Evolutionary conservation across 2,329 filamentous ascomycete species (phyloP), one percentile per base, ranked within the genome.

Genomic region (Pezicula carpinea): DNA sequence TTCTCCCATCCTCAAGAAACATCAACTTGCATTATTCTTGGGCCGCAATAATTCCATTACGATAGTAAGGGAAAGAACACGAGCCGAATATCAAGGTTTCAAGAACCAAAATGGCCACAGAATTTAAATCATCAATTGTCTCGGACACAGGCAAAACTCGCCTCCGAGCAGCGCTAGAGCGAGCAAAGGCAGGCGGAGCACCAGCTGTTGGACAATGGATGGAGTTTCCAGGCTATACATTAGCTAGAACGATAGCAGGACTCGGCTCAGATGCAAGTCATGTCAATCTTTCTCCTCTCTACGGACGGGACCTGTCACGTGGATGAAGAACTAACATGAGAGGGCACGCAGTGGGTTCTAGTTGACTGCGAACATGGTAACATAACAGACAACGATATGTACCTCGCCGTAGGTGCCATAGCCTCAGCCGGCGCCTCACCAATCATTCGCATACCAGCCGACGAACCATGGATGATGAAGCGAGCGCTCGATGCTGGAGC

Each of bases 331-430:
- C 19, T 18, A 17, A 19, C 8, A 23, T 8, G 4, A 18, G 14
- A 23, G 6, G 7, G 11, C 2, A 26, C 11, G 19, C 21, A 42
- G 39, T 85, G 82, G 73, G 76, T 87, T 14, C 70, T 83, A 63
- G 75, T 77, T 19, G 76, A 77, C 55, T 76, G 74, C 53, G 76
- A 76, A 48, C 76, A 79, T 55, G 75, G 75, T 5, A 74, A 71
- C 39, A 73, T 78, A 32, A 70, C 73, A 46, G 73, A 77, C 59
- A 68, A 69, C 31, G 67, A 70, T 0, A 77, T 77, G 76, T 71
- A 79, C 53, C 76, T 77, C 48, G 72, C 72, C 0, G 73, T 79
- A 2, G 71, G 73, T n/a, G 75, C 72, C 5, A 76, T 77, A 34
- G 74, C 74, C 1, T 70, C 71, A 15, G 68, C 71, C 40, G 74